A percentile compares a stretch with the other conserved stretches of the same genome.
These are phyloP conservation scores for Sugiyamaella floridensis DNA, from an alignment of 805 yeast species.

Conservation along the genomic window DNA sequence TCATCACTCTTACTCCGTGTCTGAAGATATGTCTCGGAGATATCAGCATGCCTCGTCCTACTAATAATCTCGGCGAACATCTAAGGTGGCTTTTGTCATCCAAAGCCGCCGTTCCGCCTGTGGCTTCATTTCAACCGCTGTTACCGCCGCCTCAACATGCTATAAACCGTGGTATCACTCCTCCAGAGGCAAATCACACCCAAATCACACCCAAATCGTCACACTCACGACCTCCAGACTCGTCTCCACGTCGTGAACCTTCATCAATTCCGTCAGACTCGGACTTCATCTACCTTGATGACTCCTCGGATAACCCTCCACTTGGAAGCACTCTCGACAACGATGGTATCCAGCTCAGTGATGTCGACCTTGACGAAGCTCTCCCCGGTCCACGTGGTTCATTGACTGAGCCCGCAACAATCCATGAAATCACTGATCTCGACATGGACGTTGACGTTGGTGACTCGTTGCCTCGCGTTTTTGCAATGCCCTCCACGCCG, in stretches of 20 bases:
- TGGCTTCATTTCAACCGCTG: no score
- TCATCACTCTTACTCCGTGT: background rate
- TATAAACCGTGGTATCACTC: no score
- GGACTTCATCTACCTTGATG: background rate
- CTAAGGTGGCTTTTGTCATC: conserved; percentile 5
- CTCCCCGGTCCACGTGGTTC: background rate
- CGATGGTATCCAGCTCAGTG: background rate
- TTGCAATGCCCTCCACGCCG: no score
- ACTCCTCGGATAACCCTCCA: background rate
- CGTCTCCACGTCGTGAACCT: no score
- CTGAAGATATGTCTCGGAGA: background rate
- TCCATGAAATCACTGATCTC: background rate
- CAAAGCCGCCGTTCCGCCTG: background rate
- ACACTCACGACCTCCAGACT: no score
- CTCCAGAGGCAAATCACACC: no score
- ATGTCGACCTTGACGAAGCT: background rate
- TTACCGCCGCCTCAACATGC: no score
- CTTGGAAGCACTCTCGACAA: background rate
- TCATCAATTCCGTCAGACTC: background rate
- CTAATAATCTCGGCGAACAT: conserved; percentile 7
- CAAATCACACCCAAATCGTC: no score
- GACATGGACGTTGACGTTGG: background rate
- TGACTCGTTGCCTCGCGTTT: background rate
- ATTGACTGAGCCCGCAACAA: background rate
- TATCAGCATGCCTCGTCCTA: background rate